Percentiles rank a stretch among this genome's conserved stretches.
These are phyloP conservation scores for Tuctoria greenei DNA, from an alignment of 176 grass and related monocot species.

Conservation along the genomic window DNA sequence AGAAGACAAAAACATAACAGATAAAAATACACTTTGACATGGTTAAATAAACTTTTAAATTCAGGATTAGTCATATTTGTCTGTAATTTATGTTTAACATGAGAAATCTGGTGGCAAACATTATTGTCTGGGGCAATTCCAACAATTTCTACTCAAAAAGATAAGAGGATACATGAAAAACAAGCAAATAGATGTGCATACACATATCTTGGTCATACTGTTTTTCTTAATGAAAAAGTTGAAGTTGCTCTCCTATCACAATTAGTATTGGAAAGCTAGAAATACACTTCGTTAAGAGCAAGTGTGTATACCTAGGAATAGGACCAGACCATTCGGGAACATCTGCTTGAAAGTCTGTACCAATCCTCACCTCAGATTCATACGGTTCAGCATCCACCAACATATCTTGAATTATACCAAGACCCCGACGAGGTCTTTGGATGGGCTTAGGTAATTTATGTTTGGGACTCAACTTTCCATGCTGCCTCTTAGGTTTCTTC, in stretches of 20 bases:
- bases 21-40: not conserved
- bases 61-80: not conserved
- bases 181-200: not conserved
- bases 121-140: not conserved
- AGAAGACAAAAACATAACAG: conserved; percentile 3
- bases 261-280: conserved; percentile 19
- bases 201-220: not conserved
- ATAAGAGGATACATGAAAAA: not conserved
- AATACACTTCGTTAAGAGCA: conserved; percentile 16
- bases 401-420: conserved; percentile 48
- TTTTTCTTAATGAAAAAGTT: conserved; percentile 9
- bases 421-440: conserved; percentile 26
- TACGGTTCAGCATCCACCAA: conserved; percentile 48
- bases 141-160: not conserved
- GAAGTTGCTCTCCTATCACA: not conserved
- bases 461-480: conserved; percentile 22
- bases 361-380: conserved; percentile 56
- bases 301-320: conserved; percentile 49
- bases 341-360: conserved; percentile 76
- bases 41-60: conserved; percentile 1
- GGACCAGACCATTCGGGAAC: conserved; percentile 64
- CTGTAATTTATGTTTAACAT: conserved; percentile 6
- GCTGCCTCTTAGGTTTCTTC: conserved; percentile 51
- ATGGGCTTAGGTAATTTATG: conserved; percentile 10
- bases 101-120: not conserved